These are phyloP conservation scores for Citrullus mucosospermus DNA, from an alignment of 306 rosid species.

Conservation along the genomic window DNA sequence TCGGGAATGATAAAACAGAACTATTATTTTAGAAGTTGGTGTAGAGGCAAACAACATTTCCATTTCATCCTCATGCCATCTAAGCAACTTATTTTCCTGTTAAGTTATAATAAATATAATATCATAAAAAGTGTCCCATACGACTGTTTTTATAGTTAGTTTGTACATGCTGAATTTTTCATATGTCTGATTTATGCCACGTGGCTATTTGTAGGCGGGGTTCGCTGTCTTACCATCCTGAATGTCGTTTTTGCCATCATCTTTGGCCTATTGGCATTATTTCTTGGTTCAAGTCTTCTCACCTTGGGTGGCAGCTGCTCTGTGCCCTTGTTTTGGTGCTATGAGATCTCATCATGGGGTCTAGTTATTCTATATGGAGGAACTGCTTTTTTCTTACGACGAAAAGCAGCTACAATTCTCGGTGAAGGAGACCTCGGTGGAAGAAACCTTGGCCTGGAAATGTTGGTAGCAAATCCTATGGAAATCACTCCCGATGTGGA, in stretches of 20 bases:
- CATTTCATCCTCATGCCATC: not conserved
- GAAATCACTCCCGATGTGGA: constrained; percentile 86
- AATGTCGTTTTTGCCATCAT: constrained; percentile 60
- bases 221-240: constrained; percentile 78
- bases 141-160: not conserved
- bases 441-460: constrained; percentile 75
- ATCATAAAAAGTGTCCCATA: not conserved
- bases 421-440: constrained; percentile 53
- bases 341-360: constrained; percentile 69
- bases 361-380: constrained; percentile 70
- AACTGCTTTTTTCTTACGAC: constrained; percentile 67
- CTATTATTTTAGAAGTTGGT: not conserved
- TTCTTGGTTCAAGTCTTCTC: constrained; percentile 92
- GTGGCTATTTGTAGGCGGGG: constrained; percentile 57
- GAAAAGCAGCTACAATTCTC: constrained; percentile 62
- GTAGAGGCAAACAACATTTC: not conserved
- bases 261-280: constrained; percentile 79
- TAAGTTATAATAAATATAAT: not conserved
- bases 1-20: not conserved
- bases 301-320: constrained; percentile 77
- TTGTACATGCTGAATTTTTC: not conserved
- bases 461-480: constrained; percentile 67
- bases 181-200: not conserved
- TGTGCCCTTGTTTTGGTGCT: constrained; percentile 90
- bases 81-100: not conserved